phyloP scores from a whole-genome alignment of 768 basidiomycete genomes.

The Mycena sanguinolenta region DNA sequence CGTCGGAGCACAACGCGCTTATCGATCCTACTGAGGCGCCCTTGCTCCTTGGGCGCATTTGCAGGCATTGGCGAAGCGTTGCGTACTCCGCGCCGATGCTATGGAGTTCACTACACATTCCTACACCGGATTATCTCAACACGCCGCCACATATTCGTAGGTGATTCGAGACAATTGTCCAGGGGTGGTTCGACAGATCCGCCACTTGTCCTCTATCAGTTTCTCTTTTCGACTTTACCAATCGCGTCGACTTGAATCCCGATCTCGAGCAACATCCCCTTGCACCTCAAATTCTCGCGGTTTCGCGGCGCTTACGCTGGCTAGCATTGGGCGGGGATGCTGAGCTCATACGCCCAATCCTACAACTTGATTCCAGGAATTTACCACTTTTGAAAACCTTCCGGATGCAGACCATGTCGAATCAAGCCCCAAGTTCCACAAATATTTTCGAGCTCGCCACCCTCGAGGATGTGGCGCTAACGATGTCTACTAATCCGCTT shows the following conservation, averaged over 20 bases:
- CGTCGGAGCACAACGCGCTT: slow-evolving; percentile 13
- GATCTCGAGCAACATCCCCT: neutral
- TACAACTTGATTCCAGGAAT: neutral
- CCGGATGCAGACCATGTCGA: neutral
- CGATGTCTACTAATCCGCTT: neutral
- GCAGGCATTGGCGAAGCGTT: slow-evolving; percentile 16
- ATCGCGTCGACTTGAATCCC: neutral
- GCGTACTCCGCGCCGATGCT: too few relatives aligned
- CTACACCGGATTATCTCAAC: neutral
- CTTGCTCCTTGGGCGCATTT: slow-evolving; percentile 22
- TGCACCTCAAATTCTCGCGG: neutral
- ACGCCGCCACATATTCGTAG: neutral
- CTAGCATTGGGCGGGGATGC: neutral
- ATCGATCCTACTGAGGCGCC: slow-evolving; percentile 21
- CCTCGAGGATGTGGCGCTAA: neutral
- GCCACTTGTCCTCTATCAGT: slow-evolving; percentile 2
- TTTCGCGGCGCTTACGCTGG: too few relatives aligned
- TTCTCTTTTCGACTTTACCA: neutral
- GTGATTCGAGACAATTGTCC: neutral
- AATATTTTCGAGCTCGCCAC: neutral
- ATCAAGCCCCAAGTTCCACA: neutral
- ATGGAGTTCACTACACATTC: slow-evolving; percentile 24
- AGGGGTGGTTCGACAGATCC: slow-evolving; percentile 3
- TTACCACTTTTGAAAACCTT: neutral
- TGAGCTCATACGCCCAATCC: neutral